Conservation (phyloP, 129 eudicot species). For the Pseudognaphalium luteoalbum region DNA sequence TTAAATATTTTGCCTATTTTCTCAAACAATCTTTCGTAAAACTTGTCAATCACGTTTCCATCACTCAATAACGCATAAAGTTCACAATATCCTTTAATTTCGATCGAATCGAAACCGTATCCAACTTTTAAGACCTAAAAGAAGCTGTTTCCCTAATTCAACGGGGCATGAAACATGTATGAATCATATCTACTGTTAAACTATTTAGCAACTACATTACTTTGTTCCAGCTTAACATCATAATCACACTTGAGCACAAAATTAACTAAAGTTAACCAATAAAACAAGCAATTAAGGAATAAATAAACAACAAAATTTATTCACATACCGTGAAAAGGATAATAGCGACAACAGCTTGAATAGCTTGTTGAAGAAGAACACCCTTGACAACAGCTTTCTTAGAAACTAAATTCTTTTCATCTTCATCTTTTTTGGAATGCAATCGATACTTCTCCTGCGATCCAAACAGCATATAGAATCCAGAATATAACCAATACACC, state of each 20-base stretch:
- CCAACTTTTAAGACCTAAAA: neutral
- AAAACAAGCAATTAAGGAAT: neutral
- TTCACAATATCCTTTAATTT: no score
- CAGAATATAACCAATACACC: constrained; percentile 82
- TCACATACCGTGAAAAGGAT: constrained; percentile 63
- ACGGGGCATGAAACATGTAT: neutral
- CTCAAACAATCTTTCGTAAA: neutral
- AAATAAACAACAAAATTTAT: neutral
- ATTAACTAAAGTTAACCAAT: neutral
- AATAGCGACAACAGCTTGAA: constrained; percentile 71
- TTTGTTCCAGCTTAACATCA: neutral
- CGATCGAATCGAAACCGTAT: neutral
- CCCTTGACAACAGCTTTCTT: constrained; percentile 63
- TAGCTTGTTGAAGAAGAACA: constrained; percentile 74
- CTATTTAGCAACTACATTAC: neutral
- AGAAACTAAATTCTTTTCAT: constrained; percentile 73
- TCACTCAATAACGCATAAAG: neutral
- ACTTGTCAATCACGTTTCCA: neutral
- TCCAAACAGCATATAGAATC: constrained; percentile 60
- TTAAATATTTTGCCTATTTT: neutral
- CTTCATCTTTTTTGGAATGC: constrained; percentile 66
- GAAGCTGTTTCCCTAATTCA: constrained; percentile 21
- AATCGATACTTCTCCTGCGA: constrained; percentile 64
- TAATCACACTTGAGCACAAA: constrained; percentile 4
- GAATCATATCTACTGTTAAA: neutral